Base-by-base conservation (phyloP, 331 rosid species). In the Ulmus americana region DNA sequence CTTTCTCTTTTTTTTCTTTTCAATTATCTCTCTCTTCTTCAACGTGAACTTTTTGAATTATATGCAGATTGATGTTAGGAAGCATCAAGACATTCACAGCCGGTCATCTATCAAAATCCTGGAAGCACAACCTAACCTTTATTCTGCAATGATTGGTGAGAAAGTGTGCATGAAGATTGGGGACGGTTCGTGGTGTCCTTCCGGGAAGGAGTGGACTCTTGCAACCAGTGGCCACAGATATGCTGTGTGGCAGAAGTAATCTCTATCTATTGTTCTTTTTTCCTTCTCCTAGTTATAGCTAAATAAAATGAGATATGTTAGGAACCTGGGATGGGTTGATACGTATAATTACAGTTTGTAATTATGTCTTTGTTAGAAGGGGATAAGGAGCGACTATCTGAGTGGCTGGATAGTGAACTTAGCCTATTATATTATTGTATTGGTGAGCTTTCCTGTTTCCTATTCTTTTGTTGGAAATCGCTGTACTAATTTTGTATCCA, bases 121-220 rank as follows among this genome's bases (percentile, higher is more conserved):
- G 61, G 97, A 91, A 77, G 96, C 92, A 38, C 85, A 79, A 57
- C 82, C 90, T 44, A 76, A 88, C 45, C 77, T 91, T 56, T 91
- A 91, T 77, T 71, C 97, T 38, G 97, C 97, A 60, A 75, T 91
- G 11, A 84, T 91, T 0, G 96, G 87, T 41, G 95, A 84, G 51
- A 86, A 79, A 16, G 39, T 91, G 49, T 86, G 92, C 81, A 81
- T 91, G 92, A 91, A 91, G 79, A 88, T 91, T 61, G 97, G 97
- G 40, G 85, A 83, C 62, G 77, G 83, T 64, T 83, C 96, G 39
- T 91, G 97, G 97, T 83, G 85, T 59, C 97, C 96, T 49, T 59
- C 85, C 22, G 83, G 82, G n/a, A 79, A 68, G 79, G 90, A 86
- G 81, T 91, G 97, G 96, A 76, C 86, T 13, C 75, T 86, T 55